Evolutionary conservation across 768 basidiomycete species (phyloP).

Genomic region (Omphalotus guepiniiformis): DNA sequence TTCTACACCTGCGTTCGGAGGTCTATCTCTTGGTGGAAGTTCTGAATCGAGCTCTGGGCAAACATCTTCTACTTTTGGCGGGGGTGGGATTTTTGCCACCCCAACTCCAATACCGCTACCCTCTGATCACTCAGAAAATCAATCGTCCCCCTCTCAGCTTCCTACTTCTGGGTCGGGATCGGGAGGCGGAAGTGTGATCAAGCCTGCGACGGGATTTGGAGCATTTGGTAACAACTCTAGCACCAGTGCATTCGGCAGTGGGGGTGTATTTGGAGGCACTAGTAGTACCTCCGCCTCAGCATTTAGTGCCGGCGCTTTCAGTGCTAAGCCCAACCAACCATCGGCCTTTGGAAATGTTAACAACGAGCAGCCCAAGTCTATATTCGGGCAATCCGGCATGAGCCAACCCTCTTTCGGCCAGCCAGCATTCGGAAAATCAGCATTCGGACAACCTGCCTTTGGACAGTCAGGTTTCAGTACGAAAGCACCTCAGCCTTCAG

Average conservation of each 20-base stretch:
- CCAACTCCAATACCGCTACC: conserved; percentile 18
- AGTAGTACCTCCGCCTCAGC: conserved; percentile 19
- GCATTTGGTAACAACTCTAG: conserved; percentile 14
- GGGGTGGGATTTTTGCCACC: conserved; percentile 28
- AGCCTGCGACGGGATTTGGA: conserved; percentile 32
- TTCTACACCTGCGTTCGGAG: conserved; percentile 33
- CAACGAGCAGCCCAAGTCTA: conserved; percentile 18
- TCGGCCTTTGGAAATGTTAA: conserved; percentile 11
- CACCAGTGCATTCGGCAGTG: no score
- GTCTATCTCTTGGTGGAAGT: conserved; percentile 30
- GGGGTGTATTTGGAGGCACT: conserved; percentile 29
- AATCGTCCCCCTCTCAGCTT: conserved; percentile 11
- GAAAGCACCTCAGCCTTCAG: neutral
- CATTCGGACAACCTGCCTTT: conserved; percentile 35
- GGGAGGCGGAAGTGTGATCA: conserved; percentile 19
- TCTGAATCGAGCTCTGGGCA: conserved; percentile 20
- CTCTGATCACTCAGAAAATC: conserved; percentile 20
- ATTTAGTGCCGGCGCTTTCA: conserved; percentile 33
- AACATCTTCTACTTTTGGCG: conserved; percentile 22
- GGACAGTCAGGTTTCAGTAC: conserved; percentile 38
- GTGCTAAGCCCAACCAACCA: conserved; percentile 8
- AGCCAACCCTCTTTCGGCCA: conserved; percentile 25
- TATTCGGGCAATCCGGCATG: conserved; percentile 26
- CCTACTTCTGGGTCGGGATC: conserved; percentile 14
- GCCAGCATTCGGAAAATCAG: conserved; percentile 31